These are phyloP conservation scores for Simmondsia chinensis DNA, from an alignment of 148 eudicot species.

Conservation along the genomic window DNA sequence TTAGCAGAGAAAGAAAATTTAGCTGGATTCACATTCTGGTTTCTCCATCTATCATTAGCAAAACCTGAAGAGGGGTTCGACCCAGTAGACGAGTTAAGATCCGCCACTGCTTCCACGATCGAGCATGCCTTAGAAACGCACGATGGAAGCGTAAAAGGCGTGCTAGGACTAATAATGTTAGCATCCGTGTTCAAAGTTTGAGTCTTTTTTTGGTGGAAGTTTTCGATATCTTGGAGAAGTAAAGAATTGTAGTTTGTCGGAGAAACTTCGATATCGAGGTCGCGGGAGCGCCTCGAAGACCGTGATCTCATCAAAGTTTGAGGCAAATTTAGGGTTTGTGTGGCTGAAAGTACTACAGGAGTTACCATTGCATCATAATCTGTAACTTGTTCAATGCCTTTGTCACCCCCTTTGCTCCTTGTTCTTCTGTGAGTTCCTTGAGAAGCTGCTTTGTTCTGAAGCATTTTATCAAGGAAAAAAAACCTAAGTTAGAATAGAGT, in stretches of 20 bases:
- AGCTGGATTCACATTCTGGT: slow-evolving; percentile 11
- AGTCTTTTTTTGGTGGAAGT: slow-evolving; percentile 65
- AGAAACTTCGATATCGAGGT: slow-evolving; percentile 57
- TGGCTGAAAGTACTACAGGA: slow-evolving; percentile 27
- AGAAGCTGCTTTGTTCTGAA: slow-evolving; percentile 31
- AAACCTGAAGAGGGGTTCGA: slow-evolving; percentile 15
- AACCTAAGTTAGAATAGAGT: background rate
- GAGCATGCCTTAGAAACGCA: slow-evolving; percentile 70
- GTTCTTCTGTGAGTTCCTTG: slow-evolving; percentile 32
- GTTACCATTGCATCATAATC: slow-evolving; percentile 32
- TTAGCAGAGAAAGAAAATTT: slow-evolving; percentile 1
- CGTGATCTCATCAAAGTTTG: slow-evolving; percentile 52
- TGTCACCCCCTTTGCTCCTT: slow-evolving; percentile 25
- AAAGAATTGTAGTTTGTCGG: slow-evolving; percentile 47
- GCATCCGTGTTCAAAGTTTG: slow-evolving; percentile 5
- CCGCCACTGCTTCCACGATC: slow-evolving; percentile 90
- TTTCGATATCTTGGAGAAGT: slow-evolving; percentile 85
- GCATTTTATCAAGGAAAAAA: slow-evolving; percentile 1
- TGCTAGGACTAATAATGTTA: slow-evolving; percentile 5
- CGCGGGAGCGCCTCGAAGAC: slow-evolving; percentile 79
- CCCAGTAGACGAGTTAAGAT: slow-evolving; percentile 66
- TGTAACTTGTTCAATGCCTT: slow-evolving; percentile 18
- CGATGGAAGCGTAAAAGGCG: slow-evolving; percentile 47
- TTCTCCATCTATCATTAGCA: slow-evolving; percentile 16
- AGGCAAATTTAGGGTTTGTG: slow-evolving; percentile 41